phyloP scores from a whole-genome alignment of 257 asterid genomes.

The Solanum bulbocastanum region DNA sequence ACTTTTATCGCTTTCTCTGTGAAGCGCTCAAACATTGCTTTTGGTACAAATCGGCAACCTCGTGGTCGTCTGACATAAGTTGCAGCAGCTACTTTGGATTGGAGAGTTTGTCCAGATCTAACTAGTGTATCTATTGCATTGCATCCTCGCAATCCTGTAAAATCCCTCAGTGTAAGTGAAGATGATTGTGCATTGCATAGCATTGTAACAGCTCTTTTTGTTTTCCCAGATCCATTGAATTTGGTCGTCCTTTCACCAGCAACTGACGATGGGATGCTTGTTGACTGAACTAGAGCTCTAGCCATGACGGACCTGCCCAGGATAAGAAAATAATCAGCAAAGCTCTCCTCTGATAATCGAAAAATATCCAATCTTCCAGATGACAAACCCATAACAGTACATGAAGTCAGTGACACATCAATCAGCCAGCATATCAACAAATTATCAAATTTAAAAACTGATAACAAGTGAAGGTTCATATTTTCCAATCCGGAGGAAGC shows the following conservation, averaged over 20 bases:
- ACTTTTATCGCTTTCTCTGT: slow-evolving; percentile 96
- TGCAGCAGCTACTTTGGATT: slow-evolving; percentile 54
- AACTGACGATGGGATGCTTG: slow-evolving; percentile 50
- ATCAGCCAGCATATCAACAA: background rate
- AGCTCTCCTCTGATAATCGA: background rate
- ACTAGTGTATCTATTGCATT: slow-evolving; percentile 56
- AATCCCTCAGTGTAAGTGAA: slow-evolving; percentile 35
- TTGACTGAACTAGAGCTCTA: slow-evolving; percentile 56
- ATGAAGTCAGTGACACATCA: background rate
- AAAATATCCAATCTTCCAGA: background rate
- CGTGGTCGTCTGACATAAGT: slow-evolving; percentile 33
- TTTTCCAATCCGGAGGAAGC: background rate
- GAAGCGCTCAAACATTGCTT: slow-evolving; percentile 97
- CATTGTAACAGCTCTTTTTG: slow-evolving; percentile 39
- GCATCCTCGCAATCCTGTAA: slow-evolving; percentile 64
- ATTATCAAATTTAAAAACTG: background rate
- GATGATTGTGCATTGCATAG: slow-evolving; percentile 29
- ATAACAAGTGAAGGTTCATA: background rate
- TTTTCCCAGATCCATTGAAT: slow-evolving; percentile 36
- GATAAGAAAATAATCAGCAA: background rate
- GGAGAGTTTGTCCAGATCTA: slow-evolving; percentile 39
- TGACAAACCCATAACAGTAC: background rate
- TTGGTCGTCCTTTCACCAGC: slow-evolving; percentile 36
- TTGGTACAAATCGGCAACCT: slow-evolving; percentile 41
- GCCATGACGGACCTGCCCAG: slow-evolving; percentile 60